Percentiles rank a stretch among this genome's conserved stretches.
These are phyloP conservation scores for Pseudogymnoascus sp. DNA, from an alignment of 2,329 filamentous ascomycete species.

Conservation along the genomic window DNA sequence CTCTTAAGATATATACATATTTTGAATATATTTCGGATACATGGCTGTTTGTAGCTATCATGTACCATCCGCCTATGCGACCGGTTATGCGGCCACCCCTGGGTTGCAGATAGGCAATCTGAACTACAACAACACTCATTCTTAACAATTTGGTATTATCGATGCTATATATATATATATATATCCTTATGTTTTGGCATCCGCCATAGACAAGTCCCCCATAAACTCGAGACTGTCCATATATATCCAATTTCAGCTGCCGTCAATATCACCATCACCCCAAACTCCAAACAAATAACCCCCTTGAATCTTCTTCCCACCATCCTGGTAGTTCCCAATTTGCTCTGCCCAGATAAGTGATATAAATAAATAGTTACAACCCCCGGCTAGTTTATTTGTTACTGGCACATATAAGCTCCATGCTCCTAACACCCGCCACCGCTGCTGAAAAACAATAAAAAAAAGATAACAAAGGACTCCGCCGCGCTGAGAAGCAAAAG, in stretches of 20 bases:
- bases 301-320: neutral
- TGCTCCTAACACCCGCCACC: neutral
- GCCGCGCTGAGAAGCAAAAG: neutral
- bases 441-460: neutral
- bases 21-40: neutral
- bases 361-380: constrained; percentile 7
- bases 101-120: neutral
- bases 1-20: neutral
- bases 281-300: constrained; percentile 4
- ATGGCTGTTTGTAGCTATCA: neutral
- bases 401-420: neutral
- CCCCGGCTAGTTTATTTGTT: neutral
- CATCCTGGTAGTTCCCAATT: neutral
- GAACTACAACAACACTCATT: neutral
- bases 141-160: constrained; percentile 7
- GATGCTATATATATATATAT: neutral
- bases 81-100: constrained; percentile 5
- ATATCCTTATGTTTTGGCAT: neutral
- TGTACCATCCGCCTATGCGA: neutral
- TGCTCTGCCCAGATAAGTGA: neutral
- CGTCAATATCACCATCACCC: neutral
- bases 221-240: neutral
- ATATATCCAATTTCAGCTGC: neutral
- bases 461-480: neutral
- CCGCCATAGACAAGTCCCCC: neutral